phyloP scores from a whole-genome alignment of 306 rosid genomes.

The Rubus parviflorus region DNA sequence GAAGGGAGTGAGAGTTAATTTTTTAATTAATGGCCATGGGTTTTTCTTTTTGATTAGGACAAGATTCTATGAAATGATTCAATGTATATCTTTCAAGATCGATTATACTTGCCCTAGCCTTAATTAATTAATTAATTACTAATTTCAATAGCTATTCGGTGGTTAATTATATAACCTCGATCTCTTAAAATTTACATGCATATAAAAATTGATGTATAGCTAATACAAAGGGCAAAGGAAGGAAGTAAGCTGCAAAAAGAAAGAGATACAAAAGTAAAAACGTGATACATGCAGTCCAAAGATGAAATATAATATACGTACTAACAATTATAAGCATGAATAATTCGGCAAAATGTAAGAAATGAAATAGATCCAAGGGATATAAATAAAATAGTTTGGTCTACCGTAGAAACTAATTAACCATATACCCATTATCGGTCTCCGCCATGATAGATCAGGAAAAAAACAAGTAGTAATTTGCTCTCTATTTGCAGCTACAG shows the following conservation, averaged over 20 bases:
- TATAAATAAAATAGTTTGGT: neutral
- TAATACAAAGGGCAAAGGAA: neutral
- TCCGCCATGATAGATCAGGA: slow-evolving; percentile 6
- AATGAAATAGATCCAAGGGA: no score
- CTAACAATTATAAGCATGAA: no score
- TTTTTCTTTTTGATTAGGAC: no score
- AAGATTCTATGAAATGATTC: no score
- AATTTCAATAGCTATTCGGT: no score
- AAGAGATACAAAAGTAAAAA: neutral
- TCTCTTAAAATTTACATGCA: no score
- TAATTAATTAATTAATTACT: no score
- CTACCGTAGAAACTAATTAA: neutral
- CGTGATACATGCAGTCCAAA: neutral
- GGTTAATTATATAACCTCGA: no score
- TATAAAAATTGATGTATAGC: neutral
- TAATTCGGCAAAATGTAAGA: neutral
- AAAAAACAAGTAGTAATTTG: neutral
- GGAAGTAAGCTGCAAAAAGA: slow-evolving; percentile 1
- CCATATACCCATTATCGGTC: neutral
- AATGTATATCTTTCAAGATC: neutral
- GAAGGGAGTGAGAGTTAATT: no score
- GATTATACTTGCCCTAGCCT: neutral
- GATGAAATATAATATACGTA: no score
- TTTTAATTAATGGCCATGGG: no score
- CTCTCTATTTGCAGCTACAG: neutral